phyloP scores from a whole-genome alignment of 1,284 basidiomycete genomes.

The Cutaneotrichosporon daszewskae region DNA sequence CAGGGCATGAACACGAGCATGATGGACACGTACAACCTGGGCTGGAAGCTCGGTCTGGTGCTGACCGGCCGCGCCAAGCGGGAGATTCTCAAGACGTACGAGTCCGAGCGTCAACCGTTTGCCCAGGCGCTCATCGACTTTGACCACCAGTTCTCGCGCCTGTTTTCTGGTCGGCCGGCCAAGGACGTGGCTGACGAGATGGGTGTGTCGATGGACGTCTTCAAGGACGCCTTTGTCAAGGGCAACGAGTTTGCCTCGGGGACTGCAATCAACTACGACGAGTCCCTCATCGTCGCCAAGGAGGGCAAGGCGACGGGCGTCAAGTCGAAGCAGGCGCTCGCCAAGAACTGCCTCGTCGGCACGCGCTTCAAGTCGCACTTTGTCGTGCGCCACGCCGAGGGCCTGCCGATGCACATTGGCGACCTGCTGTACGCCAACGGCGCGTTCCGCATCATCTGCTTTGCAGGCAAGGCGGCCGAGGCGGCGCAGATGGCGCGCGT shows the following conservation, averaged over 20 bases:
- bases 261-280: conserved; percentile 16
- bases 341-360: conserved; percentile 12
- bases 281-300: conserved; percentile 9
- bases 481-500: conserved; percentile 14
- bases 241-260: conserved; percentile 17
- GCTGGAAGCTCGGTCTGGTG: conserved; percentile 53
- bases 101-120: conserved; percentile 46
- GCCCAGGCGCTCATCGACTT: conserved; percentile 36
- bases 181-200: conserved; percentile 18
- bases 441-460: conserved; percentile 28
- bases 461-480: conserved; percentile 25
- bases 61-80: conserved; percentile 44
- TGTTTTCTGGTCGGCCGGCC: conserved; percentile 24
- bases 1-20: conserved; percentile 42
- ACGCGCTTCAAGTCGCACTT: conserved; percentile 14
- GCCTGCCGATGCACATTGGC: conserved; percentile 18
- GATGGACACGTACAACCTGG: conserved; percentile 43
- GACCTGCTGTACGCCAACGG: conserved; percentile 28
- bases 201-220: conserved; percentile 19
- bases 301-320: conserved; percentile 4
- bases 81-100: conserved; percentile 49
- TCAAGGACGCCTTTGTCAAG: conserved; percentile 18
- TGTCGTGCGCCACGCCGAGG: conserved; percentile 16
- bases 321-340: conserved; percentile 8
- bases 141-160: conserved; percentile 34